A percentile compares a stretch with the other conserved stretches of the same genome.
These are phyloP conservation scores for Crithidia bombi DNA, from an alignment of 208 protist species.

Conservation along the genomic window DNA sequence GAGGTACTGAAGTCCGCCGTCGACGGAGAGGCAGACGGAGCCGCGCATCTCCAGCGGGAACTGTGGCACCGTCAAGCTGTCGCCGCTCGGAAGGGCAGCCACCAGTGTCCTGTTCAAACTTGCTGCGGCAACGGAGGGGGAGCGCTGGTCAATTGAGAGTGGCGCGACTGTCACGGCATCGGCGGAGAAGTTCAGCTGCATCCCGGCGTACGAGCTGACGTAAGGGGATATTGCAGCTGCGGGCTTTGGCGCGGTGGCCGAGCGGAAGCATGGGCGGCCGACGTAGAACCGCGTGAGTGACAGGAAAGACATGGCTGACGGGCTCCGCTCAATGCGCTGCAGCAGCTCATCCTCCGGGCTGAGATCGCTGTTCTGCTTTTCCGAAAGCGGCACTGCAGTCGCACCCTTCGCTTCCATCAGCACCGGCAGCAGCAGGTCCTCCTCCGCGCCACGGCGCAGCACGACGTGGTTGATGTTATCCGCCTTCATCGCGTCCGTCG, in stretches of 20 bases:
- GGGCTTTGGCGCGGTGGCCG: constrained; percentile 2
- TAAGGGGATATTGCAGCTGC: constrained; percentile 20
- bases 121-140: constrained; percentile 9
- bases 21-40: constrained; percentile 72
- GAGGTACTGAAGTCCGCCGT: constrained; percentile 66
- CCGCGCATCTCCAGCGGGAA: constrained; percentile 48
- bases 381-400: too few species aligned
- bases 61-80: constrained; percentile 7
- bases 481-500: constrained; percentile 30
- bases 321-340: constrained; percentile 38
- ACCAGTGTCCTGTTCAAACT: constrained; percentile 31
- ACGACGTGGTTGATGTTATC: constrained; percentile 52
- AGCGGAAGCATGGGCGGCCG: constrained; percentile 33
- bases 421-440: constrained; percentile 54
- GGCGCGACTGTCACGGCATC: constrained; percentile 13
- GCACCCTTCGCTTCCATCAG: constrained; percentile 19
- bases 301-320: constrained; percentile 54
- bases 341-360: constrained; percentile 41
- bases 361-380: too few species aligned
- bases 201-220: constrained; percentile 33
- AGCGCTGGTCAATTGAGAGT: constrained; percentile 19
- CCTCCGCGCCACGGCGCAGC: constrained; percentile 46
- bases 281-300: constrained; percentile 56
- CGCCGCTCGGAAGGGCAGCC: constrained; percentile 38
- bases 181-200: constrained; percentile 34